Conservation (phyloP, 768 basidiomycete species). For the Tricholoma sp. region DNA sequence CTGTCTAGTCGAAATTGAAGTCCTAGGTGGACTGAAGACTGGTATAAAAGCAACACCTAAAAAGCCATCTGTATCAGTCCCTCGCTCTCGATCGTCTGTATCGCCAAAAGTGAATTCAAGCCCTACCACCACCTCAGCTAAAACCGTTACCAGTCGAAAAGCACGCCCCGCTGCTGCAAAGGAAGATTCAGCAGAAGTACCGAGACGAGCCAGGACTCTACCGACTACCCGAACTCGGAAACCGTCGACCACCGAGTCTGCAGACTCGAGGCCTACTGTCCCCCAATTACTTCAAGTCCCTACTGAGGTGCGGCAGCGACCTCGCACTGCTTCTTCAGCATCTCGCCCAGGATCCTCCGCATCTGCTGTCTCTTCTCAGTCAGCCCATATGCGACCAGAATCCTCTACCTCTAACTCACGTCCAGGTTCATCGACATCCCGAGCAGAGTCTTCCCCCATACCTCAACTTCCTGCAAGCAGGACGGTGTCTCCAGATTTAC, state of each 20-base stretch:
- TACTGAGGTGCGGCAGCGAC: slow-evolving; percentile 7
- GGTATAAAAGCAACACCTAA: slow-evolving; percentile 6
- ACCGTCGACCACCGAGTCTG: slow-evolving; percentile 11
- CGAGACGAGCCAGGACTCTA: slow-evolving; percentile 24
- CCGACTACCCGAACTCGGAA: slow-evolving; percentile 21
- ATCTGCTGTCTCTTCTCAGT: slow-evolving; percentile 5
- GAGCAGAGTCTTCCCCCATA: slow-evolving; percentile 14
- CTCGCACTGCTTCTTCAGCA: slow-evolving; percentile 10
- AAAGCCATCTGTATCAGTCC: slow-evolving; percentile 5
- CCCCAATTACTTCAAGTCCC: slow-evolving; percentile 1
- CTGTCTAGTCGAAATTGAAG: slow-evolving; percentile 20
- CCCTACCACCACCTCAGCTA: slow-evolving; percentile 4
- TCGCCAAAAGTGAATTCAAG: slow-evolving; percentile 10
- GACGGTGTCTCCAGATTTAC: slow-evolving; percentile 40
- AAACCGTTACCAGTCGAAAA: slow-evolving; percentile 3
- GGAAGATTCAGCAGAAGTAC: slow-evolving; percentile 2
- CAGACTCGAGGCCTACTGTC: neutral
- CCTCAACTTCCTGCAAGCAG: slow-evolving; percentile 22
- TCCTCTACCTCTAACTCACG: slow-evolving; percentile 4
- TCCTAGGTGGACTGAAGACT: slow-evolving; percentile 6
- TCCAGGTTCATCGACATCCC: slow-evolving; percentile 25
- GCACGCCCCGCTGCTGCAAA: neutral
- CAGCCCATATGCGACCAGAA: slow-evolving; percentile 13
- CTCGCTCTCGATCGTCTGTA: slow-evolving; percentile 2
- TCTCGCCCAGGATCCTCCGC: slow-evolving; percentile 11